Evolutionary conservation across 176 grass and related monocot species (phyloP).

Genomic region (Guadua angustifolia): DNA sequence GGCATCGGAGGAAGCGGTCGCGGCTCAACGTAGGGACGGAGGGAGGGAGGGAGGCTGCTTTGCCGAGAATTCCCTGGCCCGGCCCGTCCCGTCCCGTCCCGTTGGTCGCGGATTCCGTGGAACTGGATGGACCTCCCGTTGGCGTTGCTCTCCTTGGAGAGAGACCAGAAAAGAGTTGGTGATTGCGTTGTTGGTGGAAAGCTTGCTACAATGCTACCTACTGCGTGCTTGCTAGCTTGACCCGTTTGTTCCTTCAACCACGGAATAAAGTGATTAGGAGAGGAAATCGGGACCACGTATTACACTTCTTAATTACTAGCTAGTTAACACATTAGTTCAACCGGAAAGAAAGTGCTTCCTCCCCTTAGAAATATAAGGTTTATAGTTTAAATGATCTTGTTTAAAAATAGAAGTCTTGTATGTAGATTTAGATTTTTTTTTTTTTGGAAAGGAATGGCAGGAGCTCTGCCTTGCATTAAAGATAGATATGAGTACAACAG

Average conservation of each 20-base stretch:
- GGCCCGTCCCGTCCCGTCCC: background rate
- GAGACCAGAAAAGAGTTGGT: background rate
- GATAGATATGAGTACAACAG: no score
- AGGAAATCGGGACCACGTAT: background rate
- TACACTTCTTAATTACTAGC: background rate
- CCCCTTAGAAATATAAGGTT: no score
- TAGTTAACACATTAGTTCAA: background rate
- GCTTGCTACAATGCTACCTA: background rate
- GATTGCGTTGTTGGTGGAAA: background rate
- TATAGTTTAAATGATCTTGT: no score
- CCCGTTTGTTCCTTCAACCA: background rate
- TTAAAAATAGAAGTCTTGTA: no score
- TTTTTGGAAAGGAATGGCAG: no score
- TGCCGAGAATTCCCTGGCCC: background rate
- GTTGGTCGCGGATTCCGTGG: conserved; percentile 18
- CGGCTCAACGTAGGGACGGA: background rate
- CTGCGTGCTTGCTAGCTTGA: background rate
- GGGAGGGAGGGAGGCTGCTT: background rate
- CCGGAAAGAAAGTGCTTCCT: background rate
- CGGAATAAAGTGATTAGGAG: background rate
- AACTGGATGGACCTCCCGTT: conserved; percentile 31
- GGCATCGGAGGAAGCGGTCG: background rate
- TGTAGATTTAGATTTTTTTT: no score
- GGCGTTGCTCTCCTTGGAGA: background rate
- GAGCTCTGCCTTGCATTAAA: no score